Percentiles rank a stretch among this genome's conserved stretches.
Evolutionary conservation across 2,329 filamentous ascomycete species (phyloP).

Genomic region (Colletotrichum incanum): DNA sequence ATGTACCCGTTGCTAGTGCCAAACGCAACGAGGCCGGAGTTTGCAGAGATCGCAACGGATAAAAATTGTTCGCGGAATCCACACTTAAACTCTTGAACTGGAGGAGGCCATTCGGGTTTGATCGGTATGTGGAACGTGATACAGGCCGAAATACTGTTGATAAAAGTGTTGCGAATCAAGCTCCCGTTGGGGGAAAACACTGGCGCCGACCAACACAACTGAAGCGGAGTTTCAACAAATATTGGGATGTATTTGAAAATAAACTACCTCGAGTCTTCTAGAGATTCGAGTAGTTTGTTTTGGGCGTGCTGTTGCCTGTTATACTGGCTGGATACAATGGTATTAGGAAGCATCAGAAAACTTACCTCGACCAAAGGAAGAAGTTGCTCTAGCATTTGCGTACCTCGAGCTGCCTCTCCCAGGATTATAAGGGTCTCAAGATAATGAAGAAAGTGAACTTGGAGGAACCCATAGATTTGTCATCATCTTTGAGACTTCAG

Average conservation of each 20-base stretch:
- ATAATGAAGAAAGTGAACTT: constrained; percentile 5
- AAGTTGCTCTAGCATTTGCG: background rate
- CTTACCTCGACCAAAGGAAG: background rate
- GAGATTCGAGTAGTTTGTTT: background rate
- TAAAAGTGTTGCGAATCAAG: no score
- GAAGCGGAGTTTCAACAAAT: background rate
- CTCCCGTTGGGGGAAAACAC: background rate
- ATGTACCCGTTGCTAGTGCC: no score
- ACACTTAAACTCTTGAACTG: no score
- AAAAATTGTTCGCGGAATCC: rapidly evolving
- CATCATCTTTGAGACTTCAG: background rate
- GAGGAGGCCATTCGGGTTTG: no score
- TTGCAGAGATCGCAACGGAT: no score
- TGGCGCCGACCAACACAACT: constrained; percentile 11
- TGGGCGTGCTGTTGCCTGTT: background rate
- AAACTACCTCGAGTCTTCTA: background rate
- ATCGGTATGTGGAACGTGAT: no score
- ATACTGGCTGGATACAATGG: no score
- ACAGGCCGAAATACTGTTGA: no score
- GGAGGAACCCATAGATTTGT: background rate
- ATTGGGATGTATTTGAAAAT: background rate
- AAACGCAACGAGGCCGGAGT: no score
- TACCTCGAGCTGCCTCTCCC: no score
- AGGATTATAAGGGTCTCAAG: constrained; percentile 3
- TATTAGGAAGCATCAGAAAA: background rate